Conservation (phyloP, 169 alveolate species). For the Eimeria brunetti region DNA sequence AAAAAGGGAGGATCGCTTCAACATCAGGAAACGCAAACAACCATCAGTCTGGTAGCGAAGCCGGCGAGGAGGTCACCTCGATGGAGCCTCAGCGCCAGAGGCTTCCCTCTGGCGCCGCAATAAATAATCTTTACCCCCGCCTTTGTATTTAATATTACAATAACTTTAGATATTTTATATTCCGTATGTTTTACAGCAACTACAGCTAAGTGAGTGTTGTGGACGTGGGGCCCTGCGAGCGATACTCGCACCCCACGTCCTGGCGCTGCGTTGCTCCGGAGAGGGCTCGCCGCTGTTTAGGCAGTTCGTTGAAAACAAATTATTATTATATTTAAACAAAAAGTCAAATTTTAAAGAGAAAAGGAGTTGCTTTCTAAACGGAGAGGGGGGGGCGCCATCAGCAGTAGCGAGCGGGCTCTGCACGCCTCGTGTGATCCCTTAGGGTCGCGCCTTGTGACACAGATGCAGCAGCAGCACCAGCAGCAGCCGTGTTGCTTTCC, state of each 20-base stretch:
- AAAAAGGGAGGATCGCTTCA: background rate
- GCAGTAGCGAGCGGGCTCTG: background rate
- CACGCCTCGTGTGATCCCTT: background rate
- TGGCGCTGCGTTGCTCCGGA: background rate
- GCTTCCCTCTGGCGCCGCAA: background rate
- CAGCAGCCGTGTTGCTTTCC: background rate
- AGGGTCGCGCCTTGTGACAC: too few species aligned
- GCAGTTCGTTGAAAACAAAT: background rate
- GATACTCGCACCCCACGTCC: conserved; percentile 40
- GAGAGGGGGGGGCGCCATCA: background rate
- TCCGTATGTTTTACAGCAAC: background rate
- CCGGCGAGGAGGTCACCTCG: conserved; percentile 10
- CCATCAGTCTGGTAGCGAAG: background rate
- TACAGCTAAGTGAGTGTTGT: background rate
- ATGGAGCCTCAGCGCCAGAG: background rate
- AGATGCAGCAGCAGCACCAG: background rate
- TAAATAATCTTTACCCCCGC: background rate
- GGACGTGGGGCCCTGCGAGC: conserved; percentile 1
- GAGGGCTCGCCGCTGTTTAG: background rate
- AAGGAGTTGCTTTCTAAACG: background rate
- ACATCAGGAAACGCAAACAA: background rate
- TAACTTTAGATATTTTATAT: background rate
- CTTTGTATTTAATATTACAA: background rate
- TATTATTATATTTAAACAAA: background rate
- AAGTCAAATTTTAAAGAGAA: background rate